Percentiles rank a stretch among this genome's conserved stretches.
Evolutionary conservation across 495 filamentous ascomycete species (phyloP).

Genomic region (Xylaria acuta): DNA sequence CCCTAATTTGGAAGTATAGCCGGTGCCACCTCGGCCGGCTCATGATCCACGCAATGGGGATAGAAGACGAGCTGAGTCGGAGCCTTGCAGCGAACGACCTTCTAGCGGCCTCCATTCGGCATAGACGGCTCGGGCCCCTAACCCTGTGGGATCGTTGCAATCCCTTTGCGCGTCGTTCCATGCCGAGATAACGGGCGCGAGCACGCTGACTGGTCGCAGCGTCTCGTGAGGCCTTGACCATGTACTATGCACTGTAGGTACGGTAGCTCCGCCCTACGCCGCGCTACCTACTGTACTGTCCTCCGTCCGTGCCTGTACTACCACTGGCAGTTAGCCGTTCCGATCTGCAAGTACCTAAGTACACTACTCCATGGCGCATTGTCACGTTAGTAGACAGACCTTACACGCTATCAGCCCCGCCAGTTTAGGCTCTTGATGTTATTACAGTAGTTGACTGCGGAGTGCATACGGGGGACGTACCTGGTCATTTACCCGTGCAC

Average conservation of each 20-base stretch:
- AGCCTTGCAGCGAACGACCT: slow-evolving; percentile 4
- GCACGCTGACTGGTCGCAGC: slow-evolving; percentile 17
- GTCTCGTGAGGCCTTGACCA: neutral
- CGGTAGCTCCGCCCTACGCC: slow-evolving; percentile 1
- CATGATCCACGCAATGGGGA: slow-evolving; percentile 12
- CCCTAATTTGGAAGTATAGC: slow-evolving; percentile 21
- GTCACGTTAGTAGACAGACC: slow-evolving; percentile 11
- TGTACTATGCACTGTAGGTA: no score
- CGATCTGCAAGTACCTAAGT: neutral
- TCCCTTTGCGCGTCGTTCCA: slow-evolving; percentile 18
- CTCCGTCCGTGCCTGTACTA: neutral
- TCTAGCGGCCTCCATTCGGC: slow-evolving; percentile 16
- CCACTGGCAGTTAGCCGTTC: neutral
- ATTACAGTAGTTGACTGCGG: slow-evolving; percentile 23
- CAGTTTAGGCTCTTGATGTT: neutral
- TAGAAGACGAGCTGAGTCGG: slow-evolving; percentile 21
- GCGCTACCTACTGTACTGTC: neutral
- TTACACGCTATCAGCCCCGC: slow-evolving; percentile 1
- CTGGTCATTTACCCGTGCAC: slow-evolving; percentile 16
- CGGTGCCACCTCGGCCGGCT: slow-evolving; percentile 26
- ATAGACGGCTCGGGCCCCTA: slow-evolving; percentile 16
- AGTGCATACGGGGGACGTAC: slow-evolving; percentile 22
- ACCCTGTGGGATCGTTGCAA: slow-evolving; percentile 23
- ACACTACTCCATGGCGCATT: neutral
- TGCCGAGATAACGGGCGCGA: slow-evolving; percentile 20